Evolutionary conservation across 805 yeast genomes (phyloP).

Genomic region (Cyberlindnera xylosilytica): DNA sequence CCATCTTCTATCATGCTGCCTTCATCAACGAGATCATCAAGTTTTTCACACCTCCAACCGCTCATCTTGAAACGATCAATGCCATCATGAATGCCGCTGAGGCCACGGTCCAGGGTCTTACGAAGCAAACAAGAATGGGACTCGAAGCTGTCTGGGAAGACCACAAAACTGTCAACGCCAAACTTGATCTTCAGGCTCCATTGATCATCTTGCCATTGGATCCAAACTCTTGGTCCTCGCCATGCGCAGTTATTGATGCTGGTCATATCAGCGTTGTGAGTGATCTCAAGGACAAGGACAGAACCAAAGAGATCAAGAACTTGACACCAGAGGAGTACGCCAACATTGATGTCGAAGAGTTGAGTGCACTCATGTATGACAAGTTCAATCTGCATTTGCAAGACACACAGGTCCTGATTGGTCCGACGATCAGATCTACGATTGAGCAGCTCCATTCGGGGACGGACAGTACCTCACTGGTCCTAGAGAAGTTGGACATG

Average conservation of each 20-base stretch:
- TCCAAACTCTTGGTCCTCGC: slow-evolving; percentile 74
- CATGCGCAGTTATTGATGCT: slow-evolving; percentile 90
- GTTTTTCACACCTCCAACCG: slow-evolving; percentile 85
- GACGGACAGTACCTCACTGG: slow-evolving; percentile 42
- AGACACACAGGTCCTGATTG: slow-evolving; percentile 87
- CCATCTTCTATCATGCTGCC: slow-evolving; percentile 82
- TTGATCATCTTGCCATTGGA: slow-evolving; percentile 82
- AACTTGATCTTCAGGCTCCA: slow-evolving; percentile 92
- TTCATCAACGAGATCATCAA: slow-evolving; percentile 70
- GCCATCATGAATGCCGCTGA: slow-evolving; percentile 94
- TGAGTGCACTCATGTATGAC: slow-evolving; percentile 77
- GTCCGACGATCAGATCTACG: slow-evolving; percentile 75
- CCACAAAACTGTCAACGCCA: slow-evolving; percentile 84
- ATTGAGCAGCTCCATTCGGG: slow-evolving; percentile 62
- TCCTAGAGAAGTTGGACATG: slow-evolving; percentile 74
- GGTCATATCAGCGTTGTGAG: slow-evolving; percentile 88
- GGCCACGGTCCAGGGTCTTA: slow-evolving; percentile 86
- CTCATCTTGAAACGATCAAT: slow-evolving; percentile 82
- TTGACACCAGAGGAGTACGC: slow-evolving; percentile 72
- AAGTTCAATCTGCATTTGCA: slow-evolving; percentile 71
- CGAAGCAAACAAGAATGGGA: slow-evolving; percentile 87
- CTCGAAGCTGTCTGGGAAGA: slow-evolving; percentile 91
- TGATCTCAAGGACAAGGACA: slow-evolving; percentile 70
- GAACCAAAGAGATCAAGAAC: slow-evolving; percentile 64
- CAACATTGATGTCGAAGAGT: slow-evolving; percentile 31